Percentiles rank a stretch among this genome's conserved stretches.
Conservation (phyloP, 345 rosid species). For the Citrus sp. region DNA sequence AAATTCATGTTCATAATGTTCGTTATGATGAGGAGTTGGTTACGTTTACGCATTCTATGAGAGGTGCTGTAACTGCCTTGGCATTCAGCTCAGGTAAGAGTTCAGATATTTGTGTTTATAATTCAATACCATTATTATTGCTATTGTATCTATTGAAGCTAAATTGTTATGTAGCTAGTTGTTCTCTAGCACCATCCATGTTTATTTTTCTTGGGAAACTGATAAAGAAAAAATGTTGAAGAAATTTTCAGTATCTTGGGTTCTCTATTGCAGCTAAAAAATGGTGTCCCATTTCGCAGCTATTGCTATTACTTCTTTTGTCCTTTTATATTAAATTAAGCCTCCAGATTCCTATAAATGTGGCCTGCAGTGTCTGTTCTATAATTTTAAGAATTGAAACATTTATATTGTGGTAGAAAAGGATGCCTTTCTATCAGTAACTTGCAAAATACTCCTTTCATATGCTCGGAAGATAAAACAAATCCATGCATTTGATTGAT, state of each 20-base stretch:
- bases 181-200: neutral
- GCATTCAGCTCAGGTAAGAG: constrained; percentile 76
- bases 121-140: neutral
- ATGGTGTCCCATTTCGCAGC: too few relatives aligned
- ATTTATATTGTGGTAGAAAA: neutral
- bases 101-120: neutral
- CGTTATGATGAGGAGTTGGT: constrained; percentile 72
- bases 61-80: constrained; percentile 83
- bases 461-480: neutral
- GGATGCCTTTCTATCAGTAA: neutral
- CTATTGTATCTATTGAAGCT: neutral
- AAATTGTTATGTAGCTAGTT: neutral
- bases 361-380: neutral
- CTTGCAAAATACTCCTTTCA: neutral
- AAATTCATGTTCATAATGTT: constrained; percentile 81
- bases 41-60: constrained; percentile 65
- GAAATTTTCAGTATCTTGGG: neutral
- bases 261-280: neutral
- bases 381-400: neutral
- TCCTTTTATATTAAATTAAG: neutral
- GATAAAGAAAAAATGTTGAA: neutral
- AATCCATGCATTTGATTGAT: neutral
- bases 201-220: neutral
- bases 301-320: neutral
- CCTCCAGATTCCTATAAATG: neutral